Base-by-base conservation (phyloP, 768 basidiomycete genomes). In the Phylloporus rhodoxanthus region DNA sequence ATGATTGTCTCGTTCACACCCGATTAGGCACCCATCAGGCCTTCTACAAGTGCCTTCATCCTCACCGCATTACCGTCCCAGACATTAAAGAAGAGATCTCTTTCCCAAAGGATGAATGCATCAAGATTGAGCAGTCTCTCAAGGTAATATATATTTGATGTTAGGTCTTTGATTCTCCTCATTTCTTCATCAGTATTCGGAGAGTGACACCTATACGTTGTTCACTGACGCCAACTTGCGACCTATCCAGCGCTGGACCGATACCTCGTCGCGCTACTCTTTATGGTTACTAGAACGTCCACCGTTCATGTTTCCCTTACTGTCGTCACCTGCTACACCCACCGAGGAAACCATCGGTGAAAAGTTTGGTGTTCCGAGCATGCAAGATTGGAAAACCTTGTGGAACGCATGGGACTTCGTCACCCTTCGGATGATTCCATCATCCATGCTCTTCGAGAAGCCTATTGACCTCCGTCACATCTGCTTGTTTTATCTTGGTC, bases 401-500 rank as follows among this genome's bases (percentile, higher is more conserved):
- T 98, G 95, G 94, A 77, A 80, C 2, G 77, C 79, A 3, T 99
- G 94, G 95, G 92, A 97, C 64, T 81, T 75, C 40, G 72, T 94
- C 42, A 90, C 88, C 11, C 72, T 80, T 50, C 76, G 76, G 41
- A 95, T 97, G 92, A 91, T 97, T 47, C 85, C 92, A 0, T 71
- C 77, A 17, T 78, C 82, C 23, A 88, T 97, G 86, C 73, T 95
- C 21, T 84, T 84, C 64, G 74, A 88, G 63, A 95, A 90, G 64
- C 94, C 95, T 3, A 97, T 98, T 53, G 85, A 96, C 61, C 72
- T 98, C 40, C 78, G 96, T 26, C 94, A 98, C 66, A 92, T 95
- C 49, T 95, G 92, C 61, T 75, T 98, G n/a, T 99, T 99, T 71
- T 97, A 97, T 68, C 62, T 91, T 11, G 95, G 95, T 0, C 96